phyloP scores from a whole-genome alignment of 345 rosid species.

The Eucalyptus rudis region DNA sequence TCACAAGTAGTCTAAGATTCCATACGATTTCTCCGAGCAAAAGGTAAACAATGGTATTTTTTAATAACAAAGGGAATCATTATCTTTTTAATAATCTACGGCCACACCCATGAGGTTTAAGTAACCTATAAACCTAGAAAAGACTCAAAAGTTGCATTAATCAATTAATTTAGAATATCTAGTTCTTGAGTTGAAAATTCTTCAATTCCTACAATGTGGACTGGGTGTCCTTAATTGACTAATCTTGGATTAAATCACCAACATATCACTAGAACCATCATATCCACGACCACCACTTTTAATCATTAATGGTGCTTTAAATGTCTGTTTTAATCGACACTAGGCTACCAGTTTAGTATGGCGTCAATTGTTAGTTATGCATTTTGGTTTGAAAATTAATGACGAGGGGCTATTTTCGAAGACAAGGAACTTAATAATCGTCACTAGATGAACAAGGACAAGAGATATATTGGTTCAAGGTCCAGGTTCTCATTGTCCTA shows the following conservation, averaged over 20 bases:
- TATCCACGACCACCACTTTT: not conserved
- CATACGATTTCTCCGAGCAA: not conserved
- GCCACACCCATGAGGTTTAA: not conserved
- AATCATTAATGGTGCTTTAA: not conserved
- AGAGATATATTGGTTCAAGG: not conserved
- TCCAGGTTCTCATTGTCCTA: not conserved
- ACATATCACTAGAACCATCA: not conserved
- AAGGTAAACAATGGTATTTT: not conserved
- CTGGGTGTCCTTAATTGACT: not conserved
- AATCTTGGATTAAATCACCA: not conserved
- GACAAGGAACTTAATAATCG: not conserved
- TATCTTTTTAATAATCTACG: not conserved
- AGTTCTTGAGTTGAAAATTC: not conserved
- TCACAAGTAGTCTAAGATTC: too few relatives aligned
- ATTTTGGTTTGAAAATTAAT: not conserved
- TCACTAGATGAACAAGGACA: not conserved
- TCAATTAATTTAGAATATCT: not conserved
- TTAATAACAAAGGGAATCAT: not conserved
- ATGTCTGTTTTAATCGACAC: accelerated
- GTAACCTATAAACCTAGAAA: not conserved
- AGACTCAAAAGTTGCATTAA: not conserved
- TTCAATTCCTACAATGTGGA: not conserved
- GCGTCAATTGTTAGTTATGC: accelerated
- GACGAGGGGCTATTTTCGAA: accelerated
- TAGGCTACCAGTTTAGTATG: accelerated